Conservation (phyloP, 2,329 filamentous ascomycete genomes). For the Clarireedia hainanense region DNA sequence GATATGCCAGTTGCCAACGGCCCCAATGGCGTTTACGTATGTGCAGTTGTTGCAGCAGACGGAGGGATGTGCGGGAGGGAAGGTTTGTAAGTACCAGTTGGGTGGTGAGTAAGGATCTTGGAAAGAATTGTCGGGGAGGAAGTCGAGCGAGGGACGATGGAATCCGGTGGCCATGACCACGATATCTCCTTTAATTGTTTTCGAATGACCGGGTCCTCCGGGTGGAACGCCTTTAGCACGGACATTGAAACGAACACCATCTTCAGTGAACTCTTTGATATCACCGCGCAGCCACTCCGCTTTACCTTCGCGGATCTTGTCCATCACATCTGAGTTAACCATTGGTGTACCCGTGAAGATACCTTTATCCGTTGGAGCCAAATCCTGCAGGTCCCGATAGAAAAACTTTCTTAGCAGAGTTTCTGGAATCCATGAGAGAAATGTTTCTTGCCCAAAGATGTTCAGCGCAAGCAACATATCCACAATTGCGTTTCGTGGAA, state of each 20-base stretch:
- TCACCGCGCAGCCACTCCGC: conserved; percentile 79
- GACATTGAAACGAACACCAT: conserved; percentile 63
- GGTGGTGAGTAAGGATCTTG: conserved; percentile 66
- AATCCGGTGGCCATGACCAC: conserved; percentile 81
- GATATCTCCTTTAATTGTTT: conserved; percentile 63
- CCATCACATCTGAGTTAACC: conserved; percentile 77
- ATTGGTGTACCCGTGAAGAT: conserved; percentile 81
- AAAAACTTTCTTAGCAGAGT: conserved; percentile 68
- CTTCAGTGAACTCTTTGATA: conserved; percentile 56
- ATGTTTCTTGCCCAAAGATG: conserved; percentile 69
- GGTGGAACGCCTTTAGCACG: conserved; percentile 66
- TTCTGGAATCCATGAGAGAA: conserved; percentile 72
- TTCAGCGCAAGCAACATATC: conserved; percentile 70
- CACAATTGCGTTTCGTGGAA: conserved; percentile 69
- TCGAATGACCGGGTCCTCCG: conserved; percentile 61
- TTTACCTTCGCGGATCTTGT: conserved; percentile 62
- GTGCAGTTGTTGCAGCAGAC: conserved; percentile 72
- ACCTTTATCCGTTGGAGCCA: conserved; percentile 62
- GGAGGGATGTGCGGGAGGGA: conserved; percentile 65
- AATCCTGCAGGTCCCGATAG: conserved; percentile 70
- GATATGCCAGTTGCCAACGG: conserved; percentile 82
- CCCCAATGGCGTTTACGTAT: conserved; percentile 74
- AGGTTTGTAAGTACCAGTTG: conserved; percentile 84
- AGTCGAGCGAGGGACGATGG: conserved; percentile 63
- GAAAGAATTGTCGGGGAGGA: conserved; percentile 68